Conservation (phyloP, 257 asterid genomes). For the Coffea eugenioides region DNA sequence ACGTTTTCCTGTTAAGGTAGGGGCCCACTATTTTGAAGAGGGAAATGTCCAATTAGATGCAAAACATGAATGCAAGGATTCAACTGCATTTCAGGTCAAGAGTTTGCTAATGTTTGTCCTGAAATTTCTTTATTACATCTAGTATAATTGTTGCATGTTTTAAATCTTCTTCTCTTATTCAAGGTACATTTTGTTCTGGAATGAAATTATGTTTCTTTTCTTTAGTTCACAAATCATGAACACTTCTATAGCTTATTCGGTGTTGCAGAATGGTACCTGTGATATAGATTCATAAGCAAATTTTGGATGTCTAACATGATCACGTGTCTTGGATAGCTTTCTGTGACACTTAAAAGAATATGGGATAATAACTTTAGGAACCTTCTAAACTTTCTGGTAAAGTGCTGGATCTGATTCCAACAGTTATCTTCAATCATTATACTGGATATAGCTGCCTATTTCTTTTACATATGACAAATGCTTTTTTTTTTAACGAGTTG, state of each 20-base stretch:
- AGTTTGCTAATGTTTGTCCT: slow-evolving; percentile 8
- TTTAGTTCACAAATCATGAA: background rate
- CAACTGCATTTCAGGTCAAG: slow-evolving; percentile 79
- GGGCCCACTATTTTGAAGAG: slow-evolving; percentile 98
- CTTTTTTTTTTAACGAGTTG: background rate
- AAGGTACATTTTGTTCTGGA: background rate
- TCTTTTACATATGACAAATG: background rate
- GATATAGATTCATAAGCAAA: no score
- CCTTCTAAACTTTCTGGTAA: background rate
- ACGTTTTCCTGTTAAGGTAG: slow-evolving; percentile 54
- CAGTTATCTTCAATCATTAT: background rate
- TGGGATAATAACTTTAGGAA: background rate
- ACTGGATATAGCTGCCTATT: background rate
- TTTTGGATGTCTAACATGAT: no score
- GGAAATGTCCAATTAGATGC: slow-evolving; percentile 98
- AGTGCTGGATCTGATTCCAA: background rate
- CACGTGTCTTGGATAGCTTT: background rate
- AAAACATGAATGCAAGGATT: slow-evolving; percentile 76
- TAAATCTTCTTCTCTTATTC: background rate
- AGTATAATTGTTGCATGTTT: no score
- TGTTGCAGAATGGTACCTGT: no score
- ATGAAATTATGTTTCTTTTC: background rate
- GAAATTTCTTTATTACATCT: slow-evolving; percentile 11
- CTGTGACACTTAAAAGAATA: background rate
- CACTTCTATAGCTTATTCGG: background rate